Conservation (phyloP, 78 protist genomes). For the Anaeramoeba ignava region DNA sequence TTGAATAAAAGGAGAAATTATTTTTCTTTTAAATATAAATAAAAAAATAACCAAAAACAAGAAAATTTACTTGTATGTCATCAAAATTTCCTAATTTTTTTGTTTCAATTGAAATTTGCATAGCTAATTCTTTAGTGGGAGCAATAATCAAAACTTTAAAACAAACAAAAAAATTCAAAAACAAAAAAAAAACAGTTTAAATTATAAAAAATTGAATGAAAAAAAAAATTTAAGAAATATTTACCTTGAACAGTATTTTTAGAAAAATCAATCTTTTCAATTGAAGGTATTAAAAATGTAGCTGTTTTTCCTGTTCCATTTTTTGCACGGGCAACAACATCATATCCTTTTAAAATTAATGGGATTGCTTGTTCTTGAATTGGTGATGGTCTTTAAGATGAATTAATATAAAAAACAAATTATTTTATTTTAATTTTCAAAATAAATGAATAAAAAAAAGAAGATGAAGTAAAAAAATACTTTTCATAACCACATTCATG, state of each 20-base stretch:
- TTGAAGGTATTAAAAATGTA: slow-evolving; percentile 76
- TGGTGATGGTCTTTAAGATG: too few relatives aligned
- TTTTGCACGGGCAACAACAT: slow-evolving; percentile 85
- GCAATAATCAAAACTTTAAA: slow-evolving; percentile 78
- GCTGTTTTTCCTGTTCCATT: slow-evolving; percentile 99
- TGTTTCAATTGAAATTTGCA: slow-evolving; percentile 82
- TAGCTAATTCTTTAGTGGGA: slow-evolving; percentile 93
- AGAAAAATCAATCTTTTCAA: slow-evolving; percentile 64
- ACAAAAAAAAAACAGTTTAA: too few relatives aligned
- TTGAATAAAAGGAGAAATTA: too few relatives aligned
- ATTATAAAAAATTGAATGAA: too few relatives aligned
- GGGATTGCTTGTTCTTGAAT: slow-evolving; percentile 94
- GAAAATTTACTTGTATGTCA: too few relatives aligned
- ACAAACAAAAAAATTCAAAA: too few relatives aligned
- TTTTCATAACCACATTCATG: slow-evolving; percentile 86
- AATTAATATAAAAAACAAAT: too few relatives aligned
- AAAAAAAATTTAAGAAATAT: too few relatives aligned
- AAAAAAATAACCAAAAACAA: slow-evolving; percentile 46
- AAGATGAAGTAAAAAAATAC: too few relatives aligned
- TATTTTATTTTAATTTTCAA: too few relatives aligned
- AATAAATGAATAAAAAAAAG: too few relatives aligned
- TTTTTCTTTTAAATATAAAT: too few relatives aligned
- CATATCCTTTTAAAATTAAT: slow-evolving; percentile 61
- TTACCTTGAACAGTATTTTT: slow-evolving; percentile 56
- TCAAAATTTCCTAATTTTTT: slow-evolving; percentile 77